Percentiles rank a stretch among this genome's conserved stretches.
Evolutionary conservation across 2,329 filamentous ascomycete species (phyloP).

Genomic region (Penicillium sp.): DNA sequence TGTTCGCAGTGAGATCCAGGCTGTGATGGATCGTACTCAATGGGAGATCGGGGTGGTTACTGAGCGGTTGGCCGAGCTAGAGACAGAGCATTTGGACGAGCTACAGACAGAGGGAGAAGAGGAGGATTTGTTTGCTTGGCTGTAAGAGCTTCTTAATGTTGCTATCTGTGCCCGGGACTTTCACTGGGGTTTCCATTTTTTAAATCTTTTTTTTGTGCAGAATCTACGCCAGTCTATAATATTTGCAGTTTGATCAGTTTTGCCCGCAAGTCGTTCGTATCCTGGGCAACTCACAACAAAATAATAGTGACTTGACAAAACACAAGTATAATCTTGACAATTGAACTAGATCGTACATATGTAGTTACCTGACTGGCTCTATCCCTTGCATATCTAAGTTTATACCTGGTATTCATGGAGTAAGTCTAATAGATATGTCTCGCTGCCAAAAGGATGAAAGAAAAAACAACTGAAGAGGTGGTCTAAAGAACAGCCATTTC

Average conservation of each 20-base stretch:
- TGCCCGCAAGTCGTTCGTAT: neutral
- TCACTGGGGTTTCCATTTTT: neutral
- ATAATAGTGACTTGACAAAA: neutral
- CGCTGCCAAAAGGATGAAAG: no score
- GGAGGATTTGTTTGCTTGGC: neutral
- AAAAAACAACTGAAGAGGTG: neutral
- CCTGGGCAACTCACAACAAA: neutral
- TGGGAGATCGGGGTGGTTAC: no score
- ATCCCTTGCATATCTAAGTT: neutral
- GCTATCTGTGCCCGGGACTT: neutral
- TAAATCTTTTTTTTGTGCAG: neutral
- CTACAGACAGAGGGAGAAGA: neutral
- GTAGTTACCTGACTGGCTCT: neutral
- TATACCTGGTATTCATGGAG: no score
- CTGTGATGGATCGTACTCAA: no score
- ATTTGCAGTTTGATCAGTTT: neutral
- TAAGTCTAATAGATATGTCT: neutral
- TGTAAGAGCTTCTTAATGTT: neutral
- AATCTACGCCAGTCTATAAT: neutral
- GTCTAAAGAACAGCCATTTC: neutral
- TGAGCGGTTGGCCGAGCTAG: no score
- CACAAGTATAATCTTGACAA: neutral
- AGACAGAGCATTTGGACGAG: neutral
- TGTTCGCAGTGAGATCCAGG: no score
- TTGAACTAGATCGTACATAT: no score